phyloP scores from a whole-genome alignment of 2,329 filamentous ascomycete genomes.

The Lachnellula willkommii region DNA sequence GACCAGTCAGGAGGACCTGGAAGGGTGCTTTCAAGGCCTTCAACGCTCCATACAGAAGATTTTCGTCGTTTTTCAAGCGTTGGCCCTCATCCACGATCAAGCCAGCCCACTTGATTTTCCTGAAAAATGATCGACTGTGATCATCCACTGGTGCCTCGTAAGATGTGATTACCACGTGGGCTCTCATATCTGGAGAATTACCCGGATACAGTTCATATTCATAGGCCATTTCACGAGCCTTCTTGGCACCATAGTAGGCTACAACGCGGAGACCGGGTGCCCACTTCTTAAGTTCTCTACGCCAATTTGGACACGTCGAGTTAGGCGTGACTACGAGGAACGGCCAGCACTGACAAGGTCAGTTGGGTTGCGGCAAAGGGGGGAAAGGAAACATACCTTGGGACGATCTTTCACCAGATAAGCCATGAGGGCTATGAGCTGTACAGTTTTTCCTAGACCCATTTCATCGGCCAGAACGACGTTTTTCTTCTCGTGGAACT shows the following conservation, averaged over 20 bases:
- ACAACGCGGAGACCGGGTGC: constrained; percentile 79
- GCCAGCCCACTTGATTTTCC: constrained; percentile 72
- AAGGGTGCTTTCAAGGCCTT: constrained; percentile 72
- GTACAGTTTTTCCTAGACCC: constrained; percentile 96
- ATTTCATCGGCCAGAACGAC: constrained; percentile 95
- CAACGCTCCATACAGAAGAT: constrained; percentile 71
- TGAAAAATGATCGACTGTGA: constrained; percentile 60
- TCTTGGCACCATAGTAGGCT: constrained; percentile 79
- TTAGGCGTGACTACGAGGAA: constrained; percentile 93
- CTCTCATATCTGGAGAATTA: constrained; percentile 62
- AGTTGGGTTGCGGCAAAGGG: constrained; percentile 38
- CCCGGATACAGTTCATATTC: constrained; percentile 80
- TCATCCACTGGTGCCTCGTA: constrained; percentile 84
- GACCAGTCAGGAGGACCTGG: constrained; percentile 73
- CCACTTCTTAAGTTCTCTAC: constrained; percentile 93
- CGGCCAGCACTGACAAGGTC: constrained; percentile 69
- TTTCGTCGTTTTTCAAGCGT: constrained; percentile 88
- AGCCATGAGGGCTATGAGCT: constrained; percentile 78
- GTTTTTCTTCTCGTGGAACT: constrained; percentile 77
- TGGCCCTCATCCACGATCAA: constrained; percentile 94
- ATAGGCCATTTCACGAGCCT: constrained; percentile 70
- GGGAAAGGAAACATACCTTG: constrained; percentile 25
- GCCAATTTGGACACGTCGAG: constrained; percentile 95
- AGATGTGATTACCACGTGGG: constrained; percentile 90
- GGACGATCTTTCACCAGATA: constrained; percentile 63